A percentile compares a stretch with the other conserved stretches of the same genome.
Conservation (phyloP, 352 stramenopile genomes). For the Phytopythium aichiense region DNA sequence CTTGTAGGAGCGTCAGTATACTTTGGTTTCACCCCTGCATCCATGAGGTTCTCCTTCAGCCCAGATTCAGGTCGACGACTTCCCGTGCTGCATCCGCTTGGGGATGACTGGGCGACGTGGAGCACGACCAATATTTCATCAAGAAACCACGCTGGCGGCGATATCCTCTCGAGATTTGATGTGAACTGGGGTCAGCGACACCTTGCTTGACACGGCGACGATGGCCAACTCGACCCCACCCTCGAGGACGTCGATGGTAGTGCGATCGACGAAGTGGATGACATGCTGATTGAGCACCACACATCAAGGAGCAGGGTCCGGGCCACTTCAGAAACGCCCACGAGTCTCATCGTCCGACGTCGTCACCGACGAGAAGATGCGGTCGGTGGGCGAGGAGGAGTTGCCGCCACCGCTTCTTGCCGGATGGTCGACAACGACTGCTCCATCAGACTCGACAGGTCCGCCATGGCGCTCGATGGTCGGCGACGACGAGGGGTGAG, state of each 20-base stretch:
- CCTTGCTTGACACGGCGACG: no score
- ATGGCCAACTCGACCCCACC: no score
- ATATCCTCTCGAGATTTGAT: no score
- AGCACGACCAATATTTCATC: no score
- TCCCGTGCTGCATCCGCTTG: neutral
- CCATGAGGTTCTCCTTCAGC: no score
- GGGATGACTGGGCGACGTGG: no score
- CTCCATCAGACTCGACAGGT: slow-evolving; percentile 78
- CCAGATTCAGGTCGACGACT: neutral
- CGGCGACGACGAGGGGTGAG: slow-evolving; percentile 36
- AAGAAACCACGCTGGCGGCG: no score
- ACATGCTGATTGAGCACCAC: neutral
- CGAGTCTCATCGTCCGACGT: neutral
- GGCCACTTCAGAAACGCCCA: neutral
- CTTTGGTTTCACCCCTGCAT: neutral
- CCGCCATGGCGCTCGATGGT: slow-evolving; percentile 63
- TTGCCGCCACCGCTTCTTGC: slow-evolving; percentile 29
- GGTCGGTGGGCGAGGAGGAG: slow-evolving; percentile 4
- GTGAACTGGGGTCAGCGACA: no score
- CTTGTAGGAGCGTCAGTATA: neutral
- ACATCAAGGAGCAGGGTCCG: neutral
- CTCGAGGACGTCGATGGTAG: no score
- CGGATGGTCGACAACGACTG: slow-evolving; percentile 62
- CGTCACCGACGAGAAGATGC: neutral
- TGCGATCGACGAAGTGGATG: no score